Conservation (phyloP, 2,329 filamentous ascomycete genomes). For the Fusarium chuoi region DNA sequence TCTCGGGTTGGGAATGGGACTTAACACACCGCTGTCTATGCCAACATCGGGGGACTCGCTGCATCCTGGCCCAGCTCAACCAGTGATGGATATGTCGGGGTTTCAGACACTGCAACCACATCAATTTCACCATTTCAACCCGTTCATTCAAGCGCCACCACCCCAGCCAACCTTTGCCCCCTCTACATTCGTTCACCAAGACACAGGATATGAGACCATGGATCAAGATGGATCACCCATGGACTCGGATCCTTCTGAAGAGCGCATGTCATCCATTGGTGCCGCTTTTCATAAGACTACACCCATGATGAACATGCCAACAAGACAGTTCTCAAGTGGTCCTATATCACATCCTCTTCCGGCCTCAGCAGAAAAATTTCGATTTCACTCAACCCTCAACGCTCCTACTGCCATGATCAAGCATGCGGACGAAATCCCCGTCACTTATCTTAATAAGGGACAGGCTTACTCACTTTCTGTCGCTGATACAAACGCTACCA, state of each 20-base stretch:
- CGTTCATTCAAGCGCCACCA: constrained; percentile 73
- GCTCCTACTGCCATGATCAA: constrained; percentile 97
- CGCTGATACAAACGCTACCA: constrained; percentile 75
- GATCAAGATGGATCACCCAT: constrained; percentile 78
- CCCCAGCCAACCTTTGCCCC: constrained; percentile 74
- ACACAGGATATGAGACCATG: constrained; percentile 83
- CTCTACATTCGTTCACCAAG: constrained; percentile 82
- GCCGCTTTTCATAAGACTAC: constrained; percentile 70
- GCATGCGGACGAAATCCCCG: constrained; percentile 86
- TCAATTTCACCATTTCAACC: constrained; percentile 74
- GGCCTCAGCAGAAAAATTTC: constrained; percentile 76
- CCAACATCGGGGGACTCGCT: constrained; percentile 74
- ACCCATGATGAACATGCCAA: constrained; percentile 68
- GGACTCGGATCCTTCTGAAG: constrained; percentile 62
- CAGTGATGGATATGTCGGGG: constrained; percentile 71
- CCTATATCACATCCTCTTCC: constrained; percentile 60
- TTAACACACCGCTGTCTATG: constrained; percentile 85
- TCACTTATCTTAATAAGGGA: constrained; percentile 98
- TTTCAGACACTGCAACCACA: constrained; percentile 73
- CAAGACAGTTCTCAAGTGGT: constrained; percentile 59
- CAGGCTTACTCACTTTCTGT: constrained; percentile 92
- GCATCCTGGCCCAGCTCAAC: constrained; percentile 62
- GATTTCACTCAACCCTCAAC: constrained; percentile 89
- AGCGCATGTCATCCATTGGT: constrained; percentile 66
- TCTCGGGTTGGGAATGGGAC: constrained; percentile 77